Conservation (phyloP, 164 flowering plant genomes). For the Liriodendron chinense region DNA sequence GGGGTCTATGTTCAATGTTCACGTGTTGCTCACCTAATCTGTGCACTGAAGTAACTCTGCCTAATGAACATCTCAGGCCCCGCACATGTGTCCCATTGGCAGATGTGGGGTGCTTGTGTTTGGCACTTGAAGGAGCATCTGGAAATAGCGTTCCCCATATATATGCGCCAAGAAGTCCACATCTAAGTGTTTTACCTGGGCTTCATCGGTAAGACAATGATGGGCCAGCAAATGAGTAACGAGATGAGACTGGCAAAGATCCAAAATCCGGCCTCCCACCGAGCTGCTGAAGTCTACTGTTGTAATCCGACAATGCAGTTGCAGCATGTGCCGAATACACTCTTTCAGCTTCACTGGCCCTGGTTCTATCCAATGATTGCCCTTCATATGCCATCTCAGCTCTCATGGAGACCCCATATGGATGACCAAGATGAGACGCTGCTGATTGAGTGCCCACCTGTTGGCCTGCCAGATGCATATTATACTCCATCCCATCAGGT, state of each 20-base stretch:
- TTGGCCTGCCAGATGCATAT: neutral
- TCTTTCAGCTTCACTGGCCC: constrained; percentile 8
- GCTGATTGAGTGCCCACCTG: neutral
- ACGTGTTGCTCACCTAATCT: no score
- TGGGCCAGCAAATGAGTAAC: constrained; percentile 62
- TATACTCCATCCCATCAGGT: neutral
- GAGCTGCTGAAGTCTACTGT: constrained; percentile 16
- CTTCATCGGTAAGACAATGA: constrained; percentile 30
- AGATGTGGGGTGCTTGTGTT: no score
- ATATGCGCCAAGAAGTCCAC: neutral
- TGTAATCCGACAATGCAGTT: constrained; percentile 26
- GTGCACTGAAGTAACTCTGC: no score
- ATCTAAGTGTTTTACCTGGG: neutral
- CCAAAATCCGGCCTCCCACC: constrained; percentile 20
- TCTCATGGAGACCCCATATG: neutral
- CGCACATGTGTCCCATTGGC: no score
- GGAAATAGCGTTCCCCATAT: neutral
- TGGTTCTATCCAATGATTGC: neutral
- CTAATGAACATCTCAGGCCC: no score
- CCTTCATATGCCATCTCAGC: neutral
- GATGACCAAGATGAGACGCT: neutral
- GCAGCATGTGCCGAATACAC: constrained; percentile 24
- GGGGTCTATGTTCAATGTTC: no score
- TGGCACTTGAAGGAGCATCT: no score
- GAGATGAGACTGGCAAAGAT: constrained; percentile 51